Evolutionary conservation across 2,329 filamentous ascomycete genomes (phyloP).

Genomic region (Phaeosphaeria sp.): DNA sequence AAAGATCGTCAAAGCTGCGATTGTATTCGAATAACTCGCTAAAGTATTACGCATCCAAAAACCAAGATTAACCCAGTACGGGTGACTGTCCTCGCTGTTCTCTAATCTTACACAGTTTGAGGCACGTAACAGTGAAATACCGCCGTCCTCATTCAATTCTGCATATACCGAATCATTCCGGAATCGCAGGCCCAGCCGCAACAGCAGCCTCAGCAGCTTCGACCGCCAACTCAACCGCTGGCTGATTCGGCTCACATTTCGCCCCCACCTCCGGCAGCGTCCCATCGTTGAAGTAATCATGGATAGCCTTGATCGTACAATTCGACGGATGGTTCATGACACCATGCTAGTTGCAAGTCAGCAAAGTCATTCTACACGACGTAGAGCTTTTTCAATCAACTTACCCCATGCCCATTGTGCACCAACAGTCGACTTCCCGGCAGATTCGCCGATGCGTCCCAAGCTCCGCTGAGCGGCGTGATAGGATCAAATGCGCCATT

Average conservation of each 20-base stretch:
- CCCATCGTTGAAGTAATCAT: conserved; percentile 10
- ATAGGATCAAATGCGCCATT: conserved; percentile 22
- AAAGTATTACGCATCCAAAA: not conserved
- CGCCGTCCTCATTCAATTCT: too few relatives aligned
- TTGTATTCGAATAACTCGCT: conserved; percentile 64
- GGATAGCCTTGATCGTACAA: conserved; percentile 8
- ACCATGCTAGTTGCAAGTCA: not conserved
- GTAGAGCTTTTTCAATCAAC: too few relatives aligned
- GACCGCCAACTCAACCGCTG: conserved; percentile 5
- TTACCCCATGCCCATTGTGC: conserved; percentile 15
- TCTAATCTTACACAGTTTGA: too few relatives aligned
- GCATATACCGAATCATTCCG: not conserved
- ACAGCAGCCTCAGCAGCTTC: not conserved
- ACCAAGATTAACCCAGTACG: too few relatives aligned
- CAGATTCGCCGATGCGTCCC: conserved; percentile 20
- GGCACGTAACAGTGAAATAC: too few relatives aligned
- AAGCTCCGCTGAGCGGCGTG: conserved; percentile 22
- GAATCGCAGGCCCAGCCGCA: not conserved
- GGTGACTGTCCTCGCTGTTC: too few relatives aligned
- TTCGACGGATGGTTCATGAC: not conserved
- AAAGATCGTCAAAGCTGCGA: conserved; percentile 75
- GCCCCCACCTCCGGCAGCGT: conserved; percentile 14
- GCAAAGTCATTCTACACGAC: too few relatives aligned
- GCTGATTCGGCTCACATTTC: conserved; percentile 15
- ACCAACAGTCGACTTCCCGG: conserved; percentile 15